Evolutionary conservation across 192 early-diverging fungal genomes (phyloP).

Genomic region (Coemansia sp.): DNA sequence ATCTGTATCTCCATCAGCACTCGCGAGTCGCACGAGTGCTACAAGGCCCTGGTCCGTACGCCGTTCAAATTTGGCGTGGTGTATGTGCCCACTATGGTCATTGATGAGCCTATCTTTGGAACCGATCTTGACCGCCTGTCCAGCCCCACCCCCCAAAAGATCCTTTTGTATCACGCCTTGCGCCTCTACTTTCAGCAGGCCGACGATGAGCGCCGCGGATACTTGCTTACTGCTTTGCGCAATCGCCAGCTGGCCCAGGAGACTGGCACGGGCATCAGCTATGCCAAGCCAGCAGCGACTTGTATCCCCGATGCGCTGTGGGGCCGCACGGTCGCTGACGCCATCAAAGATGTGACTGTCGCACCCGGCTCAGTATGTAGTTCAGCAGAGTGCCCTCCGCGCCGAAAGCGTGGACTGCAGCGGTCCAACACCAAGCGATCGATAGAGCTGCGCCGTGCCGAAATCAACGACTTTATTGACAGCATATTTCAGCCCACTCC

Average conservation of each 20-base stretch:
- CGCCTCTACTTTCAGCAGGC: conserved; percentile 58
- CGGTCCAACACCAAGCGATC: conserved; percentile 49
- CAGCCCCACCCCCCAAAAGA: conserved; percentile 52
- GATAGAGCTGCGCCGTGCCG: conserved; percentile 51
- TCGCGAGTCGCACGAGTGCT: conserved; percentile 56
- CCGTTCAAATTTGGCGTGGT: conserved; percentile 55
- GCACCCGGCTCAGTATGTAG: background rate
- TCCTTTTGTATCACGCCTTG: conserved; percentile 53
- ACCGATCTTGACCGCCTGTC: conserved; percentile 54
- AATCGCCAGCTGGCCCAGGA: conserved; percentile 38
- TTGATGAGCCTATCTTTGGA: conserved; percentile 46
- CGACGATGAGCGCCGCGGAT: conserved; percentile 47
- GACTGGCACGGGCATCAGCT: conserved; percentile 22
- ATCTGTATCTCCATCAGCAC: conserved; percentile 53
- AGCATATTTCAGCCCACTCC: conserved; percentile 27
- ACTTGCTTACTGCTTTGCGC: conserved; percentile 41
- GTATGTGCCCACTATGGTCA: conserved; percentile 51
- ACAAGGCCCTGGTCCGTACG: conserved; percentile 53
- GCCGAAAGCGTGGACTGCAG: conserved; percentile 40
- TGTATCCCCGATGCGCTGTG: conserved; percentile 22
- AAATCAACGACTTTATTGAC: conserved; percentile 53
- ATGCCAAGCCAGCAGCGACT: background rate
- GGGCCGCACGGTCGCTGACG: conserved; percentile 18
- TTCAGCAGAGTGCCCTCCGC: background rate
- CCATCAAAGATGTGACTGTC: background rate